Evolutionary conservation across 176 grass and related monocot species (phyloP), one percentile per base, ranked within the genome.

Genomic region (Lolium perenne): DNA sequence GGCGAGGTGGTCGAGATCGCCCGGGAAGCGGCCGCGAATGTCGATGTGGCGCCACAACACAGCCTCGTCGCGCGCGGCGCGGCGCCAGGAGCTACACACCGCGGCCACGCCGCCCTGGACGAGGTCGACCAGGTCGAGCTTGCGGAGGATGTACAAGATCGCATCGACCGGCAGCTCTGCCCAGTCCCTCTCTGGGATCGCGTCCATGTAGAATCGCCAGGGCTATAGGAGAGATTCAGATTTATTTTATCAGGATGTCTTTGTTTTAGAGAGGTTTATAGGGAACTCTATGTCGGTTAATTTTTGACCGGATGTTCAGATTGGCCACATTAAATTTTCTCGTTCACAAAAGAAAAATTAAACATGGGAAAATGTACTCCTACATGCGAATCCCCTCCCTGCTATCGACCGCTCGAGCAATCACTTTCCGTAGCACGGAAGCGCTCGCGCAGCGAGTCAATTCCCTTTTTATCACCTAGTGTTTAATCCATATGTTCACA

Each of bases 21-120:
- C 53, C 53, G 15, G 1, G 53, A 18, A 56, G 16, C 53, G 53
- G 48, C 11, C 2, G 48, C 11, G 10, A 13, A 50, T 13, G 48
- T 50, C 11, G 53, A 56, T 74, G 71, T 12, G 45, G 71, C 71
- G 71, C 71, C 71, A 74, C 11, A 74, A n/a, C 43, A 49, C 71
- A 5, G 71, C n/a, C 45, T 74, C 71, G 71, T 48, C 11, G 45
- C 53, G 53, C 53, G 53, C 53, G 53, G 53, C 53, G 53, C 10
- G 5, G 70, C n/a, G 70, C 70, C 70, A 73, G 11, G 43, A 48
- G n/a, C 70, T 45, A n/a, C 70, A 73, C 40, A 48, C 70, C 70
- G 18, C 41, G 40, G 41, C 70, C 70, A 48, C n/a, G 70, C 70
- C 41, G 41, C 70, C 43, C 14, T 5, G 7, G 10, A 73, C n/a